Conservation (phyloP, 2,329 filamentous ascomycete species). For the Sarocladiaceae sp. region DNA sequence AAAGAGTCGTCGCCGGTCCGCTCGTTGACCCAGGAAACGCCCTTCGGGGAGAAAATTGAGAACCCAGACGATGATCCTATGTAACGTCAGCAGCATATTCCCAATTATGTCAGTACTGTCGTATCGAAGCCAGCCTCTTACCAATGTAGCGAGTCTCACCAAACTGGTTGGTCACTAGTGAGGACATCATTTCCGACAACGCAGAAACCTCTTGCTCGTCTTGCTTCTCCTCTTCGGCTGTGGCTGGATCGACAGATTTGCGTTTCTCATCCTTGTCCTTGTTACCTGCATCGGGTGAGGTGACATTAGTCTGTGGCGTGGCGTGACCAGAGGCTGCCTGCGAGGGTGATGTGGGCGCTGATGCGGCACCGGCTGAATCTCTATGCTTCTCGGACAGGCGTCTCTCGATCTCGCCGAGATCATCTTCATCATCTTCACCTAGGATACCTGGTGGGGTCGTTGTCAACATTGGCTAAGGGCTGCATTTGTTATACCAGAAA, state of each 20-base stretch:
- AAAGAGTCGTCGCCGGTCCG: slow-evolving; percentile 96
- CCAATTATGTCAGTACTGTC: not conserved
- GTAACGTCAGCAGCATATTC: slow-evolving; percentile 11
- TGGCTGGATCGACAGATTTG: slow-evolving; percentile 28
- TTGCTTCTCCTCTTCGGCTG: slow-evolving; percentile 37
- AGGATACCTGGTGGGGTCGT: slow-evolving; percentile 53
- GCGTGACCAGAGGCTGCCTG: slow-evolving; percentile 37
- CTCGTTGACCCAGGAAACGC: slow-evolving; percentile 96
- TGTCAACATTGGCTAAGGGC: slow-evolving; percentile 11
- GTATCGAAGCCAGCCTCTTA: slow-evolving; percentile 31
- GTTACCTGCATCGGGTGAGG: slow-evolving; percentile 42
- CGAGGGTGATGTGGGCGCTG: slow-evolving; percentile 46
- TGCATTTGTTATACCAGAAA: slow-evolving; percentile 4
- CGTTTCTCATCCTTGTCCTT: slow-evolving; percentile 29
- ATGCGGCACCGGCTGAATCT: slow-evolving; percentile 38
- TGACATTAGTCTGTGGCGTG: slow-evolving; percentile 47
- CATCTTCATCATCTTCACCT: slow-evolving; percentile 77
- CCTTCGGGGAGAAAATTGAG: slow-evolving; percentile 97
- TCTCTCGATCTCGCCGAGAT: slow-evolving; percentile 83
- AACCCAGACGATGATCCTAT: slow-evolving; percentile 92
- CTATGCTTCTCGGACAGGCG: slow-evolving; percentile 54
- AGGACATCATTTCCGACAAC: slow-evolving; percentile 98
- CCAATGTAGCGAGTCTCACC: slow-evolving; percentile 96
- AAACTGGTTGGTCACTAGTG: slow-evolving; percentile 86
- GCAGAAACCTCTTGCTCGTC: slow-evolving; percentile 69